A percentile compares a stretch with the other conserved stretches of the same genome.
phyloP scores from a whole-genome alignment of 305 asterid genomes.

The Solanum hybrid region DNA sequence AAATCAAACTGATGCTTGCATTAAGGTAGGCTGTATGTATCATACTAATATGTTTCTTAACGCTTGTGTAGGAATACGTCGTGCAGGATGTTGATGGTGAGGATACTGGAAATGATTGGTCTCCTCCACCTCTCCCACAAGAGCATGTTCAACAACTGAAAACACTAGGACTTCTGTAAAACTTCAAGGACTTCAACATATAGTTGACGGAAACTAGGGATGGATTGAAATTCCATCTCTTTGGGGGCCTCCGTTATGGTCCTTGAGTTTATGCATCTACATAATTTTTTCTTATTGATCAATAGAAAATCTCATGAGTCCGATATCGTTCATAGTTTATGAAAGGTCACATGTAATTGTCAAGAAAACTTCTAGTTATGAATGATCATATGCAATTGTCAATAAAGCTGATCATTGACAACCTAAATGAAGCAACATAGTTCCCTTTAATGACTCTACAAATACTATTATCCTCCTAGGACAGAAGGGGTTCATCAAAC shows the following conservation, averaged over 20 bases:
- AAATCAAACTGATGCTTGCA: neutral
- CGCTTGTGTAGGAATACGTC: constrained; percentile 54
- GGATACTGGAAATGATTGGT: constrained; percentile 61
- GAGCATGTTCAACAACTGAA: constrained; percentile 84
- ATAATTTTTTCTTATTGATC: neutral
- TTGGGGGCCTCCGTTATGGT: neutral
- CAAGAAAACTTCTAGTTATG: neutral
- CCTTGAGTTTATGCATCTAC: neutral
- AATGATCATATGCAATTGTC: neutral
- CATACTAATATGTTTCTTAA: neutral
- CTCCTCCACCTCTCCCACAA: constrained; percentile 71
- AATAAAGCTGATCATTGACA: neutral
- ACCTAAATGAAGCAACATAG: neutral
- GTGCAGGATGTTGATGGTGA: constrained; percentile 87
- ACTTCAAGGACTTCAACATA: neutral
- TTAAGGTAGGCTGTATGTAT: neutral
- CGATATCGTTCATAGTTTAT: neutral
- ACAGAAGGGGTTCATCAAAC: neutral
- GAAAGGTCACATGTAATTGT: constrained; percentile 5
- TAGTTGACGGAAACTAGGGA: neutral
- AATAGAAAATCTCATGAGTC: neutral
- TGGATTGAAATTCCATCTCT: neutral
- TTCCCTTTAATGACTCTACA: neutral
- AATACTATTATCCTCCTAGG: neutral
- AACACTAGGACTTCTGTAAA: constrained; percentile 65